phyloP scores from a whole-genome alignment of 2,329 filamentous ascomycete species.

The Aspergillus thermomutatus region DNA sequence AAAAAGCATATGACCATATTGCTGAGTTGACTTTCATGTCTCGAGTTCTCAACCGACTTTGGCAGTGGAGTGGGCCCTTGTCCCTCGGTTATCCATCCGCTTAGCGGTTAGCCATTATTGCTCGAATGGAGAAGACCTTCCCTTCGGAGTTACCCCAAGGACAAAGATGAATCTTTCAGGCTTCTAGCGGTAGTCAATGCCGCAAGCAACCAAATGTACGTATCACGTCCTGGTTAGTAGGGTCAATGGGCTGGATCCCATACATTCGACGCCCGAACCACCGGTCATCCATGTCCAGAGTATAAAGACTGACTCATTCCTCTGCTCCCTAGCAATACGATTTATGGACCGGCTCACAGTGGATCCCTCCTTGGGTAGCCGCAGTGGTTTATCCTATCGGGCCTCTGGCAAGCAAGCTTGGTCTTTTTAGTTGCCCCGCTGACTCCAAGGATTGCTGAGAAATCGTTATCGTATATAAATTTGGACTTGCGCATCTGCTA shows the following conservation, averaged over 20 bases:
- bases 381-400: not conserved
- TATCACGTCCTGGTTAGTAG: not conserved
- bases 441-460: not conserved
- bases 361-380: not conserved
- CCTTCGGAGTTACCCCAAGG: not conserved
- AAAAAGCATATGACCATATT: not conserved
- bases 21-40: not conserved
- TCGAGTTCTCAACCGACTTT: not conserved
- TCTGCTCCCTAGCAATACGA: not conserved
- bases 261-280: not conserved
- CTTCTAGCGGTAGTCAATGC: not conserved
- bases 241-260: not conserved
- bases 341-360: not conserved
- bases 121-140: not conserved
- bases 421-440: conserved; percentile 1
- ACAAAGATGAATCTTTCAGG: not conserved
- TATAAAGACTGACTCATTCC: not conserved
- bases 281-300: not conserved
- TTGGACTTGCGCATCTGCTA: not conserved
- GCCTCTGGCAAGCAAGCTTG: not conserved
- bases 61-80: not conserved
- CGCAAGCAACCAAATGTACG: not conserved
- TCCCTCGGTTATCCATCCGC: not conserved
- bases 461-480: not conserved
- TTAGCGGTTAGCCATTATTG: not conserved